Evolutionary conservation across 2,329 filamentous ascomycete species (phyloP).

Genomic region (Plectosphaerella plurivora): DNA sequence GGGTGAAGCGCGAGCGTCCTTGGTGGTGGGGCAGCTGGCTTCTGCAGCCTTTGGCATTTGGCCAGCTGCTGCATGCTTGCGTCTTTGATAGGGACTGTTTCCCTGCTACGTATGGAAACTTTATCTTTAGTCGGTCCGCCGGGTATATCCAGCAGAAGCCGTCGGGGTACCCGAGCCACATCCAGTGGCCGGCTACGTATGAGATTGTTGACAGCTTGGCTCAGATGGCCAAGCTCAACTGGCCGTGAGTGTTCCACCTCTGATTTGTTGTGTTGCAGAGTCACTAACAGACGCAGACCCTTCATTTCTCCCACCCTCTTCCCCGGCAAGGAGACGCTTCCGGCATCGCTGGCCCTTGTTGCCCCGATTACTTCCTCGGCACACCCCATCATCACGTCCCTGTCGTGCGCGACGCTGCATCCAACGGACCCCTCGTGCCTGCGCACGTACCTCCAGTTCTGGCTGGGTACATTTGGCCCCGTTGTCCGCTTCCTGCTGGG

Average conservation of each 20-base stretch:
- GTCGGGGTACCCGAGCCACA: conserved; percentile 56
- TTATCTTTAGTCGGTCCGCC: conserved; percentile 66
- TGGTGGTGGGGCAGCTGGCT: conserved; percentile 86
- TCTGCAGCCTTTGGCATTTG: conserved; percentile 70
- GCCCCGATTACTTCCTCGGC: conserved; percentile 77
- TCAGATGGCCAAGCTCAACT: conserved; percentile 74
- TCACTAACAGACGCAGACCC: conserved; percentile 40
- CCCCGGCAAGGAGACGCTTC: conserved; percentile 65
- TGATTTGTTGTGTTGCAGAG: not conserved
- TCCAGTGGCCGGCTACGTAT: conserved; percentile 71
- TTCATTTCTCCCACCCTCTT: conserved; percentile 86
- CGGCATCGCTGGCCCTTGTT: conserved; percentile 61
- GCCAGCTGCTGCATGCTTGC: conserved; percentile 71
- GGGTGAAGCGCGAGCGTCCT: conserved; percentile 60
- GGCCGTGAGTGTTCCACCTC: conserved; percentile 61
- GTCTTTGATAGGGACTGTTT: conserved; percentile 75
- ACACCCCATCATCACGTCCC: conserved; percentile 77
- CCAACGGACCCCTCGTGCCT: conserved; percentile 83
- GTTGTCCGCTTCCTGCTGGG: conserved; percentile 74
- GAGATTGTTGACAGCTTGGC: conserved; percentile 78
- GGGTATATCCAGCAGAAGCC: conserved; percentile 76
- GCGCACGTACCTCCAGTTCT: conserved; percentile 83
- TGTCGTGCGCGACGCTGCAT: conserved; percentile 88
- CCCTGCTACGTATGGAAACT: conserved; percentile 45
- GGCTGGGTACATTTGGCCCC: conserved; percentile 75